A percentile compares a stretch with the other conserved stretches of the same genome.
Conservation (phyloP, 768 basidiomycete species). For the Tremella fuciformis region DNA sequence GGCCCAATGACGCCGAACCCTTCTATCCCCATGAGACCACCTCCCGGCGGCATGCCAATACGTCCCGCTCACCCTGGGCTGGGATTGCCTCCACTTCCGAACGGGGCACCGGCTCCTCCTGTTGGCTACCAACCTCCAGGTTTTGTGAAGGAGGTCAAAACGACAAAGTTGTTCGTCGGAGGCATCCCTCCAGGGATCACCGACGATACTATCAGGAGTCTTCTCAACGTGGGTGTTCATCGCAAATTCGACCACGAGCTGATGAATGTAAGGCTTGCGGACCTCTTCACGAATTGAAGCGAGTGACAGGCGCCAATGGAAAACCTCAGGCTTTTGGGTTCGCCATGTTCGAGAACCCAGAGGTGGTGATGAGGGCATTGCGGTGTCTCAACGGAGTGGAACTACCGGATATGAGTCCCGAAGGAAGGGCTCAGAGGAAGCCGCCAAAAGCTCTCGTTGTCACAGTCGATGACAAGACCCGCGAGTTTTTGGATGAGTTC, state of each 20-base stretch:
- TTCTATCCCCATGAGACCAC: slow-evolving; percentile 15
- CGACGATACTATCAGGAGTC: slow-evolving; percentile 71
- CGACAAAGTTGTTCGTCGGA: slow-evolving; percentile 80
- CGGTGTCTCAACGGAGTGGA: slow-evolving; percentile 64
- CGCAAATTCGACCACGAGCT: not conserved
- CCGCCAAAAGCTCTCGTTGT: slow-evolving; percentile 67
- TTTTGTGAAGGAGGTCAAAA: slow-evolving; percentile 55
- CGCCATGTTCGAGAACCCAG: slow-evolving; percentile 90
- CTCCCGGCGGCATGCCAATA: slow-evolving; percentile 17
- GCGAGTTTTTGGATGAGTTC: slow-evolving; percentile 80
- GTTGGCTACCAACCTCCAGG: slow-evolving; percentile 35
- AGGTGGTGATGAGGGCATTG: slow-evolving; percentile 77
- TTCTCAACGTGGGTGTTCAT: slow-evolving; percentile 64
- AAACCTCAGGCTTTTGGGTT: slow-evolving; percentile 97
- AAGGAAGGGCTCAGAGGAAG: slow-evolving; percentile 55
- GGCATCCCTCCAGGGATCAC: slow-evolving; percentile 91
- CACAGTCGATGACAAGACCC: slow-evolving; percentile 95
- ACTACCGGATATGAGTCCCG: slow-evolving; percentile 59
- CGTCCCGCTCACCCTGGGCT: slow-evolving; percentile 35
- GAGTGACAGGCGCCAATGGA: slow-evolving; percentile 84
- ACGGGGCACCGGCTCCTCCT: slow-evolving; percentile 31
- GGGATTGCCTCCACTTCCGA: slow-evolving; percentile 27
- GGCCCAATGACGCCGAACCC: slow-evolving; percentile 11
- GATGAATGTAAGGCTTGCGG: slow-evolving; percentile 71
- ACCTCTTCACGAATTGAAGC: slow-evolving; percentile 81